These are phyloP conservation scores for Termitomyces titanicus DNA, from an alignment of 768 basidiomycete genomes.

Conservation along the genomic window DNA sequence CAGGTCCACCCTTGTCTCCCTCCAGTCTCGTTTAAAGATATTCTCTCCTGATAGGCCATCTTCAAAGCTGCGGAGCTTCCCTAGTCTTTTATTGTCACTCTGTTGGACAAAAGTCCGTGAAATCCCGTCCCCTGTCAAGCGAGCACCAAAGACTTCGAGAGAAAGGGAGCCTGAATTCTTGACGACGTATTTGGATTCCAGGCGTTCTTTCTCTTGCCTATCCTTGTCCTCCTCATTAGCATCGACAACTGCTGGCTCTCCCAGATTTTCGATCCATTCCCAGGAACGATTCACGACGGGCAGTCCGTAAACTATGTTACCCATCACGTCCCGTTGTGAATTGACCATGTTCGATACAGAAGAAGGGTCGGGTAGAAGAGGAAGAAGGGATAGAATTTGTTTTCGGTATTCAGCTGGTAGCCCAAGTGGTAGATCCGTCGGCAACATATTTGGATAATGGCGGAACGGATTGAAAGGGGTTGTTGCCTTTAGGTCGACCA, in stretches of 20 bases:
- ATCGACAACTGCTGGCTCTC: slow-evolving; percentile 46
- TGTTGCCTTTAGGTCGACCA: slow-evolving; percentile 50
- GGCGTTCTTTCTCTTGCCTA: slow-evolving; percentile 34
- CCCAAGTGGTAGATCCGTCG: slow-evolving; percentile 50
- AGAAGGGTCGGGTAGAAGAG: slow-evolving; percentile 45
- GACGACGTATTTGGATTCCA: slow-evolving; percentile 33
- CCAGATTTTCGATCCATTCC: slow-evolving; percentile 84
- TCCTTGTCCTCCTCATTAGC: slow-evolving; percentile 40
- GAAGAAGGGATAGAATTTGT: slow-evolving; percentile 57
- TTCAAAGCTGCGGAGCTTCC: slow-evolving; percentile 56
- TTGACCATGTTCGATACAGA: slow-evolving; percentile 56
- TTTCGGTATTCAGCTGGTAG: slow-evolving; percentile 54
- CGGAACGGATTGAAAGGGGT: slow-evolving; percentile 58
- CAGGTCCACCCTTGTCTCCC: slow-evolving; percentile 57
- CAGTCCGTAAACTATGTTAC: slow-evolving; percentile 42
- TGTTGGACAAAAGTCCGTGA: slow-evolving; percentile 25
- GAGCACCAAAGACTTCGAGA: slow-evolving; percentile 67
- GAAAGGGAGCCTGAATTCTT: slow-evolving; percentile 71
- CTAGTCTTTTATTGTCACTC: slow-evolving; percentile 32
- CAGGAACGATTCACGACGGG: slow-evolving; percentile 74
- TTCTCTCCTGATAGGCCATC: slow-evolving; percentile 62
- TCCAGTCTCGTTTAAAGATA: slow-evolving; percentile 72
- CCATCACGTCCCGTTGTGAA: slow-evolving; percentile 52
- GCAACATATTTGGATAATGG: slow-evolving; percentile 52
- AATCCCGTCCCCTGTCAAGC: slow-evolving; percentile 59